These are phyloP conservation scores for Diaporthe helianthi DNA, from an alignment of 2,329 filamentous ascomycete genomes.

Conservation along the genomic window DNA sequence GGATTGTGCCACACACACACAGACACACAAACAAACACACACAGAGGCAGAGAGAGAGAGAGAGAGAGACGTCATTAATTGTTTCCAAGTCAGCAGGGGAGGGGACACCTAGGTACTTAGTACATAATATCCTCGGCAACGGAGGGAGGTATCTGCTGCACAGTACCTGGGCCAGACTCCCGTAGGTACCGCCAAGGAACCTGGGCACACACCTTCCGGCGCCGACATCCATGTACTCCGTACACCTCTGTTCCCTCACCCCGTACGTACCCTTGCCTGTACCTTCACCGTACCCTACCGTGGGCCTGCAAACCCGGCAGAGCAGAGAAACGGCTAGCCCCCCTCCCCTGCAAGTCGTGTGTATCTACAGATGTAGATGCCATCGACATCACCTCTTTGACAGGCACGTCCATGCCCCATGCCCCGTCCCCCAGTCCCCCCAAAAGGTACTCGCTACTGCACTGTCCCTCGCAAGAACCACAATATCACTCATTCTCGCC, in stretches of 20 bases:
- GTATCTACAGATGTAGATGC: too few species aligned
- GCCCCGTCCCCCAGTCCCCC: background rate
- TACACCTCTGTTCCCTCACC: background rate
- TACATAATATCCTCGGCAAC: constrained; percentile 23
- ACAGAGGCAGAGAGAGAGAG: background rate
- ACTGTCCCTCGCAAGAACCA: constrained; percentile 19
- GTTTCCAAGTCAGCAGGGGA: constrained; percentile 23
- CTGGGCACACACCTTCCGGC: background rate
- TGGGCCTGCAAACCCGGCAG: constrained; percentile 12
- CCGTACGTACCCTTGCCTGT: constrained; percentile 11
- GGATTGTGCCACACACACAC: constrained; percentile 9
- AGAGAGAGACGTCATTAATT: constrained; percentile 9
- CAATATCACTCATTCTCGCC: background rate
- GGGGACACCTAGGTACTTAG: background rate
- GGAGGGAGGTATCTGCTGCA: background rate
- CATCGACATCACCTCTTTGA: constrained; percentile 29
- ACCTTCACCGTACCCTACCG: constrained; percentile 11
- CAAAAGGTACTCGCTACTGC: constrained; percentile 15
- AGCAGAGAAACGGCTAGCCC: constrained; percentile 18
- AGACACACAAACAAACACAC: background rate
- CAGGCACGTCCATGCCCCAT: background rate
- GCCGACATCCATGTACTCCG: background rate
- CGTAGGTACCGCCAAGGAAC: constrained; percentile 13
- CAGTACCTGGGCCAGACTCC: constrained; percentile 1
- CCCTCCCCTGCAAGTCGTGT: constrained; percentile 9